A percentile compares a stretch with the other conserved stretches of the same genome.
phyloP scores from a whole-genome alignment of 352 stramenopile genomes.

The Phytopythium mirpurense region DNA sequence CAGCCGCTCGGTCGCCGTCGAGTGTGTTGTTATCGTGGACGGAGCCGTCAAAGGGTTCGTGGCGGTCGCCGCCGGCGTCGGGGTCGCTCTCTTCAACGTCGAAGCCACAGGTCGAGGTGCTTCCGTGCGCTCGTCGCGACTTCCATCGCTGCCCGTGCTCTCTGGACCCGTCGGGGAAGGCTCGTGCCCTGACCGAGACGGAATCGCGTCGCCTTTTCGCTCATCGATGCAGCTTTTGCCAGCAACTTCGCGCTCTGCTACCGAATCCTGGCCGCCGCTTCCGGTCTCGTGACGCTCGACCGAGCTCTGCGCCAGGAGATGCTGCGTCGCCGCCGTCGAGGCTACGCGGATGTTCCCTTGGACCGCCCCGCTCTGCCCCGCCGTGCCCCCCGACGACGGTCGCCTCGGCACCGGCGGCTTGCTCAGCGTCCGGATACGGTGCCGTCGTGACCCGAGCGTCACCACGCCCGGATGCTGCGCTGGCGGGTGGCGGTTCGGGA shows the following conservation, averaged over 20 bases:
- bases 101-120: background rate
- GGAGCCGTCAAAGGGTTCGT: no score
- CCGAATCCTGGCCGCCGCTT: background rate
- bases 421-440: slow-evolving; percentile 35
- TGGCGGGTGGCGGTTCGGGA: background rate
- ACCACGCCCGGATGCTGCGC: slow-evolving; percentile 7
- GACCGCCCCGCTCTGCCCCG: slow-evolving; percentile 8
- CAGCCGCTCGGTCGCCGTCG: background rate
- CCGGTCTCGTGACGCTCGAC: background rate
- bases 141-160: background rate
- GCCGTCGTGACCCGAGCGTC: slow-evolving; percentile 43
- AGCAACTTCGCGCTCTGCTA: background rate
- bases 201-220: background rate
- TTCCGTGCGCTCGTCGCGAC: background rate
- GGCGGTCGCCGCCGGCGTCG: background rate
- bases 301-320: background rate
- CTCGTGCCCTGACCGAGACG: background rate
- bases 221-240: background rate
- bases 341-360: slow-evolving; percentile 28
- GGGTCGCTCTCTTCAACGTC: background rate
- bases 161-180: background rate
- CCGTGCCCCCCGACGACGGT: slow-evolving; percentile 2
- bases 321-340: slow-evolving; percentile 3
- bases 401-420: slow-evolving; percentile 61
- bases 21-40: no score